Base-by-base conservation (phyloP, 768 basidiomycete species). In the Collybia mongolica region DNA sequence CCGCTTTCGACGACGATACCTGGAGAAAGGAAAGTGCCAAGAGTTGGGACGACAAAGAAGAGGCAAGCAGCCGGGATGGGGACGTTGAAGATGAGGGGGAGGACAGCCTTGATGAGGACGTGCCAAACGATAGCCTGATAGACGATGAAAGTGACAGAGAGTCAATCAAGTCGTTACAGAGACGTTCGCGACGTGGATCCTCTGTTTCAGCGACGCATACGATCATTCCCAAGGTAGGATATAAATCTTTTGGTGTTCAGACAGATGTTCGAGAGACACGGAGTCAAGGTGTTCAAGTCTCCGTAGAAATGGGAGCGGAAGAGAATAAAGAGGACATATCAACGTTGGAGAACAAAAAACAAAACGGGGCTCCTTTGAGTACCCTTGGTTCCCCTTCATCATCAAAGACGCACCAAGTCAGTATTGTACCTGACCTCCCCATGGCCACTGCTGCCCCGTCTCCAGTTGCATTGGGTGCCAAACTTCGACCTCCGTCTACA, bases 51-150 rank as follows among this genome's bases (percentile, higher is more conserved):
- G 81, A 82, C 19, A 71, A 70, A 54, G 68, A 71, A 18, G 90
- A 90, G 57, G 83, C 74, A 12, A 84, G 80, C 57, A 92, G 91
- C 61, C 80, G 82, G 52, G 90, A 93, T 63, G 91, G 86, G 4
- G 91, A 92, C 57, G 83, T 87, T 52, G 90, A 90, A 58, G 88
- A 88, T 55, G 84, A 88, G 49, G 79, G 77, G 3, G 84, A 87
- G 29, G 75, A 77, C 48, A 72, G 71, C 19, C 63, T 63, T 15
- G 79, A 78, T 15, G 67, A 68, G 24, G 62, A 58, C 18, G 54
- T 49, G n/a, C 59, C 58, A 24, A 60, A 60, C 28, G 51, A 55
- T 17, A 60, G 49, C 40, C 63, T 67, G 51, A 65, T 62, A 57
- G 72, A 61, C 53, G 66, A 65, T 52, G 71, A 70, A 36, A 71